Conservation (phyloP, 192 early-diverging fungal genomes). For the Kickxella alabastrina region DNA sequence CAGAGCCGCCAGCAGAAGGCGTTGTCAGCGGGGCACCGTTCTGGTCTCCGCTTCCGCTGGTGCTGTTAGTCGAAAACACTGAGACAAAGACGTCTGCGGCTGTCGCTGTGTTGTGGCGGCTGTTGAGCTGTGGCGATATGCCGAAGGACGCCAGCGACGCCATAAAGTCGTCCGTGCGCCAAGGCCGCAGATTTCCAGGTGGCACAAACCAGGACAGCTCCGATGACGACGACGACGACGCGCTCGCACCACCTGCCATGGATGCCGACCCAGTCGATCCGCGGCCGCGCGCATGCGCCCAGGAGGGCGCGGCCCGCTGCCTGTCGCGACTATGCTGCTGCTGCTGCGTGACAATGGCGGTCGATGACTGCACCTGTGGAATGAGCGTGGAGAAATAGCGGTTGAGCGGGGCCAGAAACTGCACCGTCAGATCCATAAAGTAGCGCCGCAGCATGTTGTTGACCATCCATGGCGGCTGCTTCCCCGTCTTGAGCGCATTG, state of each 20-base stretch:
- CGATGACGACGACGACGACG: not conserved
- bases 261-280: conserved; percentile 18
- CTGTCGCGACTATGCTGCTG: not conserved
- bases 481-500: conserved; percentile 66
- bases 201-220: conserved; percentile 34
- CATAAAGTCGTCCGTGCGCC: conserved; percentile 50
- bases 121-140: conserved; percentile 45
- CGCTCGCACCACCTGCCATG: not conserved
- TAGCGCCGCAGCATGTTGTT: conserved; percentile 91
- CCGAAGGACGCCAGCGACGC: conserved; percentile 43
- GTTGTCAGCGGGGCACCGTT: too few species aligned
- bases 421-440: conserved; percentile 89
- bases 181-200: conserved; percentile 37
- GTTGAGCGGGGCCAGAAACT: conserved; percentile 93
- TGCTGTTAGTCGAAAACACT: too few species aligned
- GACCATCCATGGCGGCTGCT: conserved; percentile 67
- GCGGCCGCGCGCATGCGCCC: not conserved
- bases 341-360: conserved; percentile 16
- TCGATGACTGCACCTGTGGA: conserved; percentile 56
- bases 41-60: conserved; percentile 12
- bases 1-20: not conserved
- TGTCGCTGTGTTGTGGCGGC: conserved; percentile 16
- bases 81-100: conserved; percentile 40
- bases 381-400: conserved; percentile 88
- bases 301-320: not conserved